A percentile compares a stretch with the other conserved stretches of the same genome.
These are phyloP conservation scores for Fraxinus pennsylvanica DNA, from an alignment of 257 asterid genomes.

Conservation along the genomic window DNA sequence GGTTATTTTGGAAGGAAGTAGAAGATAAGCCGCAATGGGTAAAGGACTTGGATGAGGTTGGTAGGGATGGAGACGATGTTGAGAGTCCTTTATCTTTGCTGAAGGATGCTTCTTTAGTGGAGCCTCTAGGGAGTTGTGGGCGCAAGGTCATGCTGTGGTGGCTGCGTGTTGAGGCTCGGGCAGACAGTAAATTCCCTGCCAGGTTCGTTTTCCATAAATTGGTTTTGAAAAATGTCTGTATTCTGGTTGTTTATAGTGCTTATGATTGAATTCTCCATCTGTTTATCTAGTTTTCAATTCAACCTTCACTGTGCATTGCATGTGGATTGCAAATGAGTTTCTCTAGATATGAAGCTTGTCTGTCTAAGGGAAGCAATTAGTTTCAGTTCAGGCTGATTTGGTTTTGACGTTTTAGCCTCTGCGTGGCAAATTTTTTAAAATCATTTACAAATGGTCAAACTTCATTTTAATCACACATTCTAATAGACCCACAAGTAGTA, in stretches of 20 bases:
- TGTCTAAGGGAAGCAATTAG: not conserved
- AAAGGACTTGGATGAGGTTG: slow-evolving; percentile 61
- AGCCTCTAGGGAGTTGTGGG: slow-evolving; percentile 96
- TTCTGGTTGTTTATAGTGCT: slow-evolving; percentile 17
- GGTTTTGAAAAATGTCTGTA: slow-evolving; percentile 13
- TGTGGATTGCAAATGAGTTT: not conserved
- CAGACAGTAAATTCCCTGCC: slow-evolving; percentile 95
- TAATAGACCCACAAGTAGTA: too few species aligned
- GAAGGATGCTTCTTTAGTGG: slow-evolving; percentile 71
- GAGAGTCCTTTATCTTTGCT: slow-evolving; percentile 73
- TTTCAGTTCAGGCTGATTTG: not conserved
- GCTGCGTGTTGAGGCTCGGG: slow-evolving; percentile 97
- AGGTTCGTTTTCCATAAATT: slow-evolving; percentile 56
- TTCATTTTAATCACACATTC: too few species aligned
- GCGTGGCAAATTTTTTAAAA: too few species aligned
- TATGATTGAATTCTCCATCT: not conserved
- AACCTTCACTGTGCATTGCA: slow-evolving; percentile 12
- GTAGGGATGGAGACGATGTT: slow-evolving; percentile 50
- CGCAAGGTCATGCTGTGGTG: slow-evolving; percentile 88
- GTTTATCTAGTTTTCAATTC: not conserved
- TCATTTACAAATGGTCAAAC: too few species aligned
- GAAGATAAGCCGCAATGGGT: slow-evolving; percentile 78
- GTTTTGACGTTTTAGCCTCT: not conserved
- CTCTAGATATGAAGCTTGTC: not conserved
- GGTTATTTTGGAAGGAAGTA: slow-evolving; percentile 72